phyloP scores from a whole-genome alignment of 2,329 filamentous ascomycete genomes.

The Cercospora zeina region DNA sequence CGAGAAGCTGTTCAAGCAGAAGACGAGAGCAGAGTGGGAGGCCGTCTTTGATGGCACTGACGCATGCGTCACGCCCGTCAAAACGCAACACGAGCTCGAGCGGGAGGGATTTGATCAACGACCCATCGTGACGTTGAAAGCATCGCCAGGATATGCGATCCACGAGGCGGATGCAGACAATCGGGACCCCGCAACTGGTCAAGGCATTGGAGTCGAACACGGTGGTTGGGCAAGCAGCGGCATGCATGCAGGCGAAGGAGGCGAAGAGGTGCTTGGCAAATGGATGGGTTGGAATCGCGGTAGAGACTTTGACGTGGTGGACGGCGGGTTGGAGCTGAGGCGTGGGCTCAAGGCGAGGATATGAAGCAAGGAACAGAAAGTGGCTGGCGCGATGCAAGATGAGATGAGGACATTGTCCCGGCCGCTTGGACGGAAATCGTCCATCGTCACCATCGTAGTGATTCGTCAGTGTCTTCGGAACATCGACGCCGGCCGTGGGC shows the following conservation, averaged over 20 bases:
- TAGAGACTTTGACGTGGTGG: constrained; percentile 65
- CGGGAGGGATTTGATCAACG: constrained; percentile 65
- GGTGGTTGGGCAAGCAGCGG: constrained; percentile 64
- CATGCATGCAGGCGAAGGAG: constrained; percentile 68
- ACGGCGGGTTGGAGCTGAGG: constrained; percentile 59
- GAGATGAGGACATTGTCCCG: not conserved
- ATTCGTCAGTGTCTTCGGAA: not conserved
- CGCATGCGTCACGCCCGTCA: constrained; percentile 86
- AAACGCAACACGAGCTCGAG: constrained; percentile 73
- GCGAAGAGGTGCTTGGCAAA: constrained; percentile 62
- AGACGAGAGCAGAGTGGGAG: constrained; percentile 80
- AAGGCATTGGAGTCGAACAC: constrained; percentile 65
- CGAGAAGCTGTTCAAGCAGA: constrained; percentile 63
- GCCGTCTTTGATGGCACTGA: constrained; percentile 82
- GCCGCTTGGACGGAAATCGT: not conserved
- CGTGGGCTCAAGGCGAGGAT: constrained; percentile 21
- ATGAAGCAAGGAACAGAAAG: no score
- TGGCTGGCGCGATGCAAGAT: no score
- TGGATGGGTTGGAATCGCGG: constrained; percentile 81
- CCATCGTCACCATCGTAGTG: not conserved
- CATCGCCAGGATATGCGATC: constrained; percentile 68
- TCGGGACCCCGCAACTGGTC: constrained; percentile 52
- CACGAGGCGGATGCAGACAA: constrained; percentile 50
- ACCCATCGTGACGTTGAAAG: constrained; percentile 66
- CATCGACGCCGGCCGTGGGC: not conserved